These are phyloP conservation scores for Ceratocystis eucalypticola DNA, from an alignment of 2,329 filamentous ascomycete species.

Conservation along the genomic window DNA sequence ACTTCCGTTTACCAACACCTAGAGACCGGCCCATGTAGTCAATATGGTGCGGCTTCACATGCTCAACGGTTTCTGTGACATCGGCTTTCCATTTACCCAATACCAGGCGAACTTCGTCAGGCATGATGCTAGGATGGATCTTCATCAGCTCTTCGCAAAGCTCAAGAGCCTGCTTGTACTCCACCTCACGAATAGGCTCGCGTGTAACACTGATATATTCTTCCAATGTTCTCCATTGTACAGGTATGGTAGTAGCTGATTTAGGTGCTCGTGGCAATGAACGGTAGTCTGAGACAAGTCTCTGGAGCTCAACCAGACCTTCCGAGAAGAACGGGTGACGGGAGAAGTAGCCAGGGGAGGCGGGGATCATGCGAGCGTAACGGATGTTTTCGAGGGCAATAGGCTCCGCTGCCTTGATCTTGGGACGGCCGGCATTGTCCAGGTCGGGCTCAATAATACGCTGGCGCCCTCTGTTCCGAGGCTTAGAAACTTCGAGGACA, in stretches of 20 bases:
- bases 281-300: conserved; percentile 57
- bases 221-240: conserved; percentile 67
- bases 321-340: conserved; percentile 77
- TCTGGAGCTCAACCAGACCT: conserved; percentile 58
- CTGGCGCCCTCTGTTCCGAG: conserved; percentile 11
- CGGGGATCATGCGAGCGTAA: conserved; percentile 63
- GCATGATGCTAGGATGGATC: conserved; percentile 50
- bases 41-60: conserved; percentile 31
- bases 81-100: conserved; percentile 19
- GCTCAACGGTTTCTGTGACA: conserved; percentile 16
- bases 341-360: conserved; percentile 90
- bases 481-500: neutral
- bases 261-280: conserved; percentile 44
- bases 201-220: conserved; percentile 61
- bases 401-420: conserved; percentile 19
- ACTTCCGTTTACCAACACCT: conserved; percentile 76
- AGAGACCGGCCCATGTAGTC: conserved; percentile 67
- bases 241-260: conserved; percentile 34
- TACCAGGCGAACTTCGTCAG: conserved; percentile 17
- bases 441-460: conserved; percentile 18
- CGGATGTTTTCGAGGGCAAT: conserved; percentile 20
- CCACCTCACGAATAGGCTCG: conserved; percentile 59
- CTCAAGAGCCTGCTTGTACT: conserved; percentile 64
- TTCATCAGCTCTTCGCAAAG: conserved; percentile 69
- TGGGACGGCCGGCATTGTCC: conserved; percentile 16